These are phyloP conservation scores for Hanseniaspora guilliermondii DNA, from an alignment of 805 yeast genomes.

Conservation along the genomic window DNA sequence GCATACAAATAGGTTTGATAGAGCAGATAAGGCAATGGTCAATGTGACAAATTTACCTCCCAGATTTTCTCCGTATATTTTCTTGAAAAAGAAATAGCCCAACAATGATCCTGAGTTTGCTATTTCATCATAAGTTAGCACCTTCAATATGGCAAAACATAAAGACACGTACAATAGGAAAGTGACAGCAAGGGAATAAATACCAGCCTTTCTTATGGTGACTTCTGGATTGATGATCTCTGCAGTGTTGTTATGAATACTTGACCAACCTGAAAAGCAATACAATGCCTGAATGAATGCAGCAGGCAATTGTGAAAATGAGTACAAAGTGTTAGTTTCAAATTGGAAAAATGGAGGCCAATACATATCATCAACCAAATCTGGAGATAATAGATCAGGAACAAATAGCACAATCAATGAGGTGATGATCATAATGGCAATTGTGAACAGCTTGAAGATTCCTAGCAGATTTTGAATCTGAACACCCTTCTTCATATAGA, in stretches of 20 bases:
- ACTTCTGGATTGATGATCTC: slow-evolving; percentile 48
- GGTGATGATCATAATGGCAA: slow-evolving; percentile 42
- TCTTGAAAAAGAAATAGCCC: slow-evolving; percentile 47
- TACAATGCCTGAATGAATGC: slow-evolving; percentile 48
- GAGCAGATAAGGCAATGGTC: slow-evolving; percentile 48
- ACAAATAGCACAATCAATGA: slow-evolving; percentile 50
- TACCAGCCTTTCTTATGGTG: slow-evolving; percentile 51
- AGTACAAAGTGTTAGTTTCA: slow-evolving; percentile 23
- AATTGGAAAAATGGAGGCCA: slow-evolving; percentile 20
- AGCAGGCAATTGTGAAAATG: slow-evolving; percentile 37
- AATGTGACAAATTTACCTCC: slow-evolving; percentile 46
- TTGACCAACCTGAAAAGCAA: slow-evolving; percentile 53
- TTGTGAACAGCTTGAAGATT: slow-evolving; percentile 42
- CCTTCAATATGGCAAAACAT: slow-evolving; percentile 45
- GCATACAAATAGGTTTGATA: slow-evolving; percentile 52
- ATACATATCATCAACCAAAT: background rate
- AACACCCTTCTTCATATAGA: slow-evolving; percentile 49
- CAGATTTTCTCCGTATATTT: slow-evolving; percentile 38
- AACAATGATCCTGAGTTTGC: slow-evolving; percentile 44
- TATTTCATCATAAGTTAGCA: slow-evolving; percentile 42
- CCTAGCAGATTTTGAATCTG: slow-evolving; percentile 53
- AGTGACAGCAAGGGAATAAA: slow-evolving; percentile 38
- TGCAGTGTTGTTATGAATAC: slow-evolving; percentile 47
- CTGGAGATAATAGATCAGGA: slow-evolving; percentile 25
- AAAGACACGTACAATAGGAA: slow-evolving; percentile 39